Percentiles rank a stretch among this genome's conserved stretches.
phyloP scores from a whole-genome alignment of 192 early-diverging fungal genomes.

The Phycomyces nitens region DNA sequence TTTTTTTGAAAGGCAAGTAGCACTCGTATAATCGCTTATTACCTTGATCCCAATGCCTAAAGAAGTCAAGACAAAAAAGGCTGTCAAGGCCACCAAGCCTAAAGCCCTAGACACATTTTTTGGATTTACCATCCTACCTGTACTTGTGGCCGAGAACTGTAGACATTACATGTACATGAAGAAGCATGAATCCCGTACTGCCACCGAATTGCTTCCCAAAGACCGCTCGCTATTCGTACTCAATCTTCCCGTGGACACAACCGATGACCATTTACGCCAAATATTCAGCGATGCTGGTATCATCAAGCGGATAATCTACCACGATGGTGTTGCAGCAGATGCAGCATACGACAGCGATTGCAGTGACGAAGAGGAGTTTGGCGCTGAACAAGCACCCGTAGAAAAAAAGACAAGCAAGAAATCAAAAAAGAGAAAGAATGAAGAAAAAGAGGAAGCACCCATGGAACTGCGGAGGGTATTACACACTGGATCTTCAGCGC shows the following conservation, averaged over 20 bases:
- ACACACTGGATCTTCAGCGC: conserved; percentile 56
- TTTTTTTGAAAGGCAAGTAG: not conserved
- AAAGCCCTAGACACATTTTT: conserved; percentile 42
- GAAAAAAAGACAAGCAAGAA: conserved; percentile 13
- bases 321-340: conserved; percentile 41
- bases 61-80: conserved; percentile 7
- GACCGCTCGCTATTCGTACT: conserved; percentile 64
- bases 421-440: conserved; percentile 10
- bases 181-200: conserved; percentile 43
- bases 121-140: conserved; percentile 55
- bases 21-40: no score
- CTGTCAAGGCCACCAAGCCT: not conserved
- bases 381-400: conserved; percentile 17
- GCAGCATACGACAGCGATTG: conserved; percentile 35
- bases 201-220: conserved; percentile 47
- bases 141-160: conserved; percentile 33
- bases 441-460: conserved; percentile 25
- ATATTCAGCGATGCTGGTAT: conserved; percentile 57
- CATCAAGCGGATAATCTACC: conserved; percentile 53
- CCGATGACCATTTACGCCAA: conserved; percentile 57
- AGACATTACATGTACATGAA: conserved; percentile 56
- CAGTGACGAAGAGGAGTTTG: conserved; percentile 31
- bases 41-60: not conserved
- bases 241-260: conserved; percentile 69
- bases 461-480: conserved; percentile 40